phyloP scores from a whole-genome alignment of 2,329 filamentous ascomycete species.

The Colletotrichum siamense region DNA sequence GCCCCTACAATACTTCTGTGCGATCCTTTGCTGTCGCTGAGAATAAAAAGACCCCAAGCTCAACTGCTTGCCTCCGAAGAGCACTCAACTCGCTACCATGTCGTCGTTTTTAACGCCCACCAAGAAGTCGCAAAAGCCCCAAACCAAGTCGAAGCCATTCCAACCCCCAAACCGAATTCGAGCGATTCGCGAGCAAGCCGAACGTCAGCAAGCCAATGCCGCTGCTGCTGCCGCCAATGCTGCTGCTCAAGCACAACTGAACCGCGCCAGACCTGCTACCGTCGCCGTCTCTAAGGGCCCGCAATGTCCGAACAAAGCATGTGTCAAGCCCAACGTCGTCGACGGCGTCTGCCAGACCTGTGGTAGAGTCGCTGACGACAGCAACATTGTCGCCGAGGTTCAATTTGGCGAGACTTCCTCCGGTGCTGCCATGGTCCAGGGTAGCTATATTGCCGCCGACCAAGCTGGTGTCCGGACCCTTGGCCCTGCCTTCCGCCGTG shows the following conservation, averaged over 20 bases:
- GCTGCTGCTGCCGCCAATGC: slow-evolving; percentile 31
- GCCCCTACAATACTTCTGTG: background rate
- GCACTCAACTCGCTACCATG: slow-evolving; percentile 36
- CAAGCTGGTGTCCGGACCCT: slow-evolving; percentile 78
- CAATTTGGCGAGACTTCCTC: slow-evolving; percentile 87
- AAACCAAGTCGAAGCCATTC: slow-evolving; percentile 44
- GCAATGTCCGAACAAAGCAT: slow-evolving; percentile 64
- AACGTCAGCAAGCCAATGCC: slow-evolving; percentile 44
- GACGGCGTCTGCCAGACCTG: slow-evolving; percentile 81
- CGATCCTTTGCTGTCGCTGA: background rate
- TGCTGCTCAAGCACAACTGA: slow-evolving; percentile 16
- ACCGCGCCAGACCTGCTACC: slow-evolving; percentile 30
- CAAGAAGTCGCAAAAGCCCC: slow-evolving; percentile 36
- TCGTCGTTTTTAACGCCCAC: slow-evolving; percentile 51
- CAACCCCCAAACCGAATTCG: slow-evolving; percentile 52
- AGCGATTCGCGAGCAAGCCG: slow-evolving; percentile 57
- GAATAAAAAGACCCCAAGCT: background rate
- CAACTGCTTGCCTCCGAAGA: background rate
- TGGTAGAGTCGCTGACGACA: slow-evolving; percentile 82
- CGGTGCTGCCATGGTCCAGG: slow-evolving; percentile 89
- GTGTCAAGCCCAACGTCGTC: slow-evolving; percentile 65
- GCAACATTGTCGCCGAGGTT: slow-evolving; percentile 90
- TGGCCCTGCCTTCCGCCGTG: slow-evolving; percentile 65
- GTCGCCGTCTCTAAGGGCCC: slow-evolving; percentile 40
- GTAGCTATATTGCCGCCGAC: slow-evolving; percentile 84